These are phyloP conservation scores for Dissophora ornata DNA, from an alignment of 192 early-diverging fungal genomes.

Conservation along the genomic window DNA sequence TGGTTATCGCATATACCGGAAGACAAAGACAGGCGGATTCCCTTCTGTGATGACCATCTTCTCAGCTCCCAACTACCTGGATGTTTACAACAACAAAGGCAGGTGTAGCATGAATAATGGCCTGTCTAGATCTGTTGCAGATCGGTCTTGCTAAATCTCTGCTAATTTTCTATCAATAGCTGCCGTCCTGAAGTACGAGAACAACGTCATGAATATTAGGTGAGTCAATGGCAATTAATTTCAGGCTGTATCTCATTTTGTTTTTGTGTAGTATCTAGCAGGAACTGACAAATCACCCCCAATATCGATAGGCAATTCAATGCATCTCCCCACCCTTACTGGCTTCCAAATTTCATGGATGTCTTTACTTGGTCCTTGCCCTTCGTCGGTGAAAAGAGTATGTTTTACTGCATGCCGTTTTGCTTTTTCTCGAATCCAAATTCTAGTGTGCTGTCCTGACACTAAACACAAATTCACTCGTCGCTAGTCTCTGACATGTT, in stretches of 20 bases:
- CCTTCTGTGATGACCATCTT: conserved; percentile 97
- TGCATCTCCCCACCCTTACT: conserved; percentile 95
- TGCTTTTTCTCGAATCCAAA: no score
- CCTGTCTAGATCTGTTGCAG: no score
- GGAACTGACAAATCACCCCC: neutral
- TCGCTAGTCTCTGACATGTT: conserved; percentile 94
- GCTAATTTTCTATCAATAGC: no score
- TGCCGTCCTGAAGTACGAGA: conserved; percentile 97
- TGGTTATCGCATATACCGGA: conserved; percentile 95
- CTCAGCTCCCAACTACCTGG: conserved; percentile 97
- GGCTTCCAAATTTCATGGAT: conserved; percentile 99
- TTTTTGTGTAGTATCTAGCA: no score
- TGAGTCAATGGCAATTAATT: conserved; percentile 1
- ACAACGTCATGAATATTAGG: conserved; percentile 98
- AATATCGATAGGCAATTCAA: conserved; percentile 61
- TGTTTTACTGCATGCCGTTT: no score
- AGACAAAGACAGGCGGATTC: conserved; percentile 90
- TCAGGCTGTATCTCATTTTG: no score
- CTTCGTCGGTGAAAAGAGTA: conserved; percentile 97
- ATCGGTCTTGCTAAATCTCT: no score
- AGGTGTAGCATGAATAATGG: no score
- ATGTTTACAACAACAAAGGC: conserved; percentile 95
- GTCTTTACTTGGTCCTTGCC: conserved; percentile 98
- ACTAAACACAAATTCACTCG: neutral
- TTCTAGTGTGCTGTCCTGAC: no score